Percentiles rank a stretch among this genome's conserved stretches.
phyloP scores from a whole-genome alignment of 768 basidiomycete species.

The Tephrocybe rancida region DNA sequence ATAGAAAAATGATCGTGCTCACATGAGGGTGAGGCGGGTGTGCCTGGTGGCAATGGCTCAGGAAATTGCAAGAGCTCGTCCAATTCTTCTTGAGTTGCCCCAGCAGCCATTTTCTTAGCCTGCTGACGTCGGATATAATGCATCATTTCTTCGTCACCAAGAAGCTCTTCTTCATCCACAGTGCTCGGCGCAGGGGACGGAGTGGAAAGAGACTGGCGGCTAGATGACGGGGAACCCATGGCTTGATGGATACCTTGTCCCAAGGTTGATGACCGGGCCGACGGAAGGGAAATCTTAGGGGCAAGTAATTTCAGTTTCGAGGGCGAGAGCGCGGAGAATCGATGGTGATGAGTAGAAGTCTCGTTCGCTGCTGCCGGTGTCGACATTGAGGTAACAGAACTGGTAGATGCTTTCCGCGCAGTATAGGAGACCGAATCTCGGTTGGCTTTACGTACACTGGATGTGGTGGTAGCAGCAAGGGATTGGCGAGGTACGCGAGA shows the following conservation, averaged over 20 bases:
- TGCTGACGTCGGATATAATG: constrained; percentile 91
- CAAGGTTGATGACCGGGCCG: constrained; percentile 51
- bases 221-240: constrained; percentile 65
- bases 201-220: constrained; percentile 76
- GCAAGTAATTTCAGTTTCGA: constrained; percentile 82
- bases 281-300: constrained; percentile 72
- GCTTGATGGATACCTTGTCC: constrained; percentile 54
- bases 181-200: constrained; percentile 82
- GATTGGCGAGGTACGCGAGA: constrained; percentile 72
- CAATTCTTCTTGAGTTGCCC: constrained; percentile 84
- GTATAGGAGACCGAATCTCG: constrained; percentile 82
- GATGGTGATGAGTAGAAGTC: constrained; percentile 49
- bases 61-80: constrained; percentile 92
- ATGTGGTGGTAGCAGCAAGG: constrained; percentile 43
- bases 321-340: constrained; percentile 84
- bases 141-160: constrained; percentile 97
- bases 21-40: constrained; percentile 73
- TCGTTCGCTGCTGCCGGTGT: constrained; percentile 50
- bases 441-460: constrained; percentile 63
- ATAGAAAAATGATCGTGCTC: constrained; percentile 28
- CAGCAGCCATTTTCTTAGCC: constrained; percentile 81
- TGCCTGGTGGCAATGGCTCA: constrained; percentile 76
- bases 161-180: constrained; percentile 82
- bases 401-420: constrained; percentile 81
- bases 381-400: constrained; percentile 72